Evolutionary conservation across 148 eudicot species (phyloP).

Genomic region (Tetragonia tetragonoides): DNA sequence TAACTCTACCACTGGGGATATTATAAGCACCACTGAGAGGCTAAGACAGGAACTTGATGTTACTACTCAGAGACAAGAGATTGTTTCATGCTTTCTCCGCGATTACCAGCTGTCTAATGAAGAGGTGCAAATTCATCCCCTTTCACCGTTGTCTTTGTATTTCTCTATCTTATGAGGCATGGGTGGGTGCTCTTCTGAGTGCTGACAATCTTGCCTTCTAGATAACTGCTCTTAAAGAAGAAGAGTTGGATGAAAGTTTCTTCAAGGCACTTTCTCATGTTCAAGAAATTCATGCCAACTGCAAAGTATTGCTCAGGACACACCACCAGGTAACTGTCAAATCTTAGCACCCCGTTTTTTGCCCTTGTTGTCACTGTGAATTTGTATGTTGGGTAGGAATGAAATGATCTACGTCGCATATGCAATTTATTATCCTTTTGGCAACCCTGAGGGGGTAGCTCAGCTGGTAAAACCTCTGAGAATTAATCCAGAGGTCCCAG

Average conservation of each 20-base stretch:
- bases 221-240: constrained; percentile 95
- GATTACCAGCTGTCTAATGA: constrained; percentile 96
- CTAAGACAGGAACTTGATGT: constrained; percentile 90
- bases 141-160: not conserved
- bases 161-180: not conserved
- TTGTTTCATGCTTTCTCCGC: constrained; percentile 83
- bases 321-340: constrained; percentile 78
- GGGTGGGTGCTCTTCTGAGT: constrained; percentile 21
- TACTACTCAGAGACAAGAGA: constrained; percentile 94
- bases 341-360: not conserved
- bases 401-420: not conserved
- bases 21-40: constrained; percentile 93
- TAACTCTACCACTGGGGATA: constrained; percentile 87
- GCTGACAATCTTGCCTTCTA: constrained; percentile 23
- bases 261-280: constrained; percentile 97
- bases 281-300: constrained; percentile 95
- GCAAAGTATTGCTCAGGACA: constrained; percentile 90
- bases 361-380: not conserved
- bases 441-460: too few species aligned
- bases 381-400: not conserved
- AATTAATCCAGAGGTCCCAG: too few species aligned
- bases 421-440: not conserved
- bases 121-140: constrained; percentile 54
- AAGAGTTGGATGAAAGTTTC: constrained; percentile 82
- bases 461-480: too few species aligned